Percentiles rank a stretch among this genome's conserved stretches.
Conservation (phyloP, 1,139 yeast species). For the Saccharomyces hybrid region DNA sequence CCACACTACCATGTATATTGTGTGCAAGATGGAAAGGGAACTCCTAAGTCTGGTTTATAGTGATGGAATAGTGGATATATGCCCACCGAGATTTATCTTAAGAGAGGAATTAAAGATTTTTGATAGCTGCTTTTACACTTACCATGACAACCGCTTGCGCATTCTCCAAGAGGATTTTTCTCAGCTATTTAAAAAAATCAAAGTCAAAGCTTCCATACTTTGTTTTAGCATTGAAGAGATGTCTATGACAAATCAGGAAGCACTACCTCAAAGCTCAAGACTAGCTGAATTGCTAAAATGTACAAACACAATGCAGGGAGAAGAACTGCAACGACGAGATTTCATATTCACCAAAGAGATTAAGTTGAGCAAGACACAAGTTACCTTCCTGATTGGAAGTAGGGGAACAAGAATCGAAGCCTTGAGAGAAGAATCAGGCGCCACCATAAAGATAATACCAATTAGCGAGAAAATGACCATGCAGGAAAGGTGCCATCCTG, state of each 20-base stretch:
- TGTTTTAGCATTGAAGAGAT: background rate
- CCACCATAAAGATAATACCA: slow-evolving; percentile 32
- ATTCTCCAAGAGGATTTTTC: background rate
- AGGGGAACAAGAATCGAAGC: slow-evolving; percentile 28
- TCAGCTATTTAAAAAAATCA: background rate
- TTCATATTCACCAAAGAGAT: slow-evolving; percentile 11
- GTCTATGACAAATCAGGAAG: background rate
- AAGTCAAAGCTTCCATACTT: background rate
- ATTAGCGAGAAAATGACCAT: slow-evolving; percentile 15
- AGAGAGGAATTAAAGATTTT: background rate
- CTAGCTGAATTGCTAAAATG: background rate
- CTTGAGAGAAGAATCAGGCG: slow-evolving; percentile 24
- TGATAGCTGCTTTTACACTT: background rate
- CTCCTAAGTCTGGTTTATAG: background rate
- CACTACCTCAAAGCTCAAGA: background rate
- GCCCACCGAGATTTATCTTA: background rate
- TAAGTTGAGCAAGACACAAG: slow-evolving; percentile 25
- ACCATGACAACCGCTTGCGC: background rate
- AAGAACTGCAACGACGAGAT: background rate
- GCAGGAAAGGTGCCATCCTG: slow-evolving; percentile 12
- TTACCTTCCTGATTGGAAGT: slow-evolving; percentile 32
- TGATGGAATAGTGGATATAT: background rate
- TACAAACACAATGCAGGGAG: background rate
- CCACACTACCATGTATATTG: background rate
- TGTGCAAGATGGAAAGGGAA: background rate